Evolutionary conservation across 2,329 filamentous ascomycete genomes (phyloP).

Genomic region (Stagonosporopsis cucurbitacearum): DNA sequence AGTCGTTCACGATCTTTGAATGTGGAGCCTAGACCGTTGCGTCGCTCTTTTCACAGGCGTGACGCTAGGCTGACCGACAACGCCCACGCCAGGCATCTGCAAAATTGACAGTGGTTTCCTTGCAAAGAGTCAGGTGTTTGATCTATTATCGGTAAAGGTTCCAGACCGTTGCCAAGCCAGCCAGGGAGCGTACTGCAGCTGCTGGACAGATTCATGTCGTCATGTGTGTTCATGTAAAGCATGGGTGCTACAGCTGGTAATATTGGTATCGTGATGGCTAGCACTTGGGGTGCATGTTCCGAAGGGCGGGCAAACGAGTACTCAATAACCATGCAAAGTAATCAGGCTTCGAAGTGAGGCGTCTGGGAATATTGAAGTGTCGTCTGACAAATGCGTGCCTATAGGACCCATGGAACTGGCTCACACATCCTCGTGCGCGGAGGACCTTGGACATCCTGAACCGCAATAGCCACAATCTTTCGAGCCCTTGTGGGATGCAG

Average conservation of each 20-base stretch:
- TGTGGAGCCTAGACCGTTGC: slow-evolving; percentile 17
- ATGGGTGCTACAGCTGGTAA: background rate
- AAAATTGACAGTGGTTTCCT: slow-evolving; percentile 1
- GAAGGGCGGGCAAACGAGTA: background rate
- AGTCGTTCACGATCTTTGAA: slow-evolving; percentile 7
- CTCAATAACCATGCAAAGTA: background rate
- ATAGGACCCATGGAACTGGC: background rate
- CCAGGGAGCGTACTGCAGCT: slow-evolving; percentile 16
- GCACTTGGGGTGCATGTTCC: background rate
- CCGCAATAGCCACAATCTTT: background rate
- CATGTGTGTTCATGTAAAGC: slow-evolving; percentile 15
- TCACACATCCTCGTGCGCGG: slow-evolving; percentile 1
- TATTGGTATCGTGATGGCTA: background rate
- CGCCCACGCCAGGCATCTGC: slow-evolving; percentile 9
- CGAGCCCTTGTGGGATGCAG: slow-evolving; percentile 6
- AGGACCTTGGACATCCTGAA: slow-evolving; percentile 5
- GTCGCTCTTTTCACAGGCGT: slow-evolving; percentile 7
- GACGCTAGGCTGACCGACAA: slow-evolving; percentile 14
- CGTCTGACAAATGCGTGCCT: slow-evolving; percentile 11
- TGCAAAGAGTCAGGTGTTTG: background rate
- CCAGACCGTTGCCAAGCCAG: slow-evolving; percentile 38
- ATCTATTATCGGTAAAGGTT: slow-evolving; percentile 14
- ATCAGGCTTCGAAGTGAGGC: background rate
- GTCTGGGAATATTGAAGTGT: background rate
- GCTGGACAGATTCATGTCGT: slow-evolving; percentile 23